Conservation (phyloP, 352 stramenopile species). For the Nothophytophthora sp. region DNA sequence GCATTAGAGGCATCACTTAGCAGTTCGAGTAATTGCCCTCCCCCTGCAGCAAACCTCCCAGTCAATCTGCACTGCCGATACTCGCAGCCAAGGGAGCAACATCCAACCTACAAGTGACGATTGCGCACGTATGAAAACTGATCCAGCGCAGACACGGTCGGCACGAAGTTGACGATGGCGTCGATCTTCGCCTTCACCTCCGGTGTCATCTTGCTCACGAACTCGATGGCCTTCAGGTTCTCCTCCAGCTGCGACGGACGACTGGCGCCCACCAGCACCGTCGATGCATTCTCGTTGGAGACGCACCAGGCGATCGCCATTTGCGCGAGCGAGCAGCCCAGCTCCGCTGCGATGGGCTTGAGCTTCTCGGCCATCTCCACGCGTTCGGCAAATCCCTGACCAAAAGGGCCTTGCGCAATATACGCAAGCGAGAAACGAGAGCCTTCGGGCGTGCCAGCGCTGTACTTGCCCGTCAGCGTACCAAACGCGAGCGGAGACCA, state of each 20-base stretch:
- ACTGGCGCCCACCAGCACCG: constrained; percentile 48
- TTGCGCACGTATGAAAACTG: not conserved
- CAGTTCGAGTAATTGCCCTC: no score
- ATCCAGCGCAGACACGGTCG: not conserved
- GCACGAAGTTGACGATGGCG: constrained; percentile 20
- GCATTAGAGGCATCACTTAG: no score
- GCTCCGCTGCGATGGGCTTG: constrained; percentile 31
- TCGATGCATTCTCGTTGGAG: constrained; percentile 48
- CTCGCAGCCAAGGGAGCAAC: no score
- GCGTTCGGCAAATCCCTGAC: constrained; percentile 3
- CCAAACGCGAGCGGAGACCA: constrained; percentile 49
- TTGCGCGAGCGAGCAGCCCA: constrained; percentile 44
- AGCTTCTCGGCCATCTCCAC: constrained; percentile 25
- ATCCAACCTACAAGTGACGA: constrained; percentile 1
- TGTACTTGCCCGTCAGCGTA: constrained; percentile 66
- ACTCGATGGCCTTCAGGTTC: constrained; percentile 36
- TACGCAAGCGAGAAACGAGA: constrained; percentile 13
- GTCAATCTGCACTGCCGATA: no score
- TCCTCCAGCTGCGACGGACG: constrained; percentile 39
- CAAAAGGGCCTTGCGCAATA: not conserved
- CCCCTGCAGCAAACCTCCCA: no score
- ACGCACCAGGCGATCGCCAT: constrained; percentile 54
- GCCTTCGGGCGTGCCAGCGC: constrained; percentile 21
- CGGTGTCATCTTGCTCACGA: constrained; percentile 39
- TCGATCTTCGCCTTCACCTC: constrained; percentile 14